These are phyloP conservation scores for Phaeotremella fagi DNA, from an alignment of 768 basidiomycete species.

Conservation along the genomic window DNA sequence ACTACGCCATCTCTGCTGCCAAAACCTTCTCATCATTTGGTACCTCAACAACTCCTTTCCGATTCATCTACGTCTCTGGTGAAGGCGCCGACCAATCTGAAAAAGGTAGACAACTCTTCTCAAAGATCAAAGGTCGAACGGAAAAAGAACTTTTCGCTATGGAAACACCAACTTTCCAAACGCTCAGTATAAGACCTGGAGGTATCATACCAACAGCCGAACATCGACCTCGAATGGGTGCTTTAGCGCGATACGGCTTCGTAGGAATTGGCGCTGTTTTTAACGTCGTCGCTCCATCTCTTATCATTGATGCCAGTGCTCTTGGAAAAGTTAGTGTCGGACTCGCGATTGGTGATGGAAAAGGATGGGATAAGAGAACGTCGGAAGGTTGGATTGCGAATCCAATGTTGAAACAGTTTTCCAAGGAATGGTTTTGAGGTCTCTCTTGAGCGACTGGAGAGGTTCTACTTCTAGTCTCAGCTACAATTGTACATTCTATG, in stretches of 20 bases:
- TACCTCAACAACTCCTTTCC: slow-evolving; percentile 41
- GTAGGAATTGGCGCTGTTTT: not conserved
- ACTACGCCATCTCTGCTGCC: slow-evolving; percentile 47
- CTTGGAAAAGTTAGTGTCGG: slow-evolving; percentile 10
- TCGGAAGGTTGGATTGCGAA: slow-evolving; percentile 15
- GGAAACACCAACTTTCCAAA: slow-evolving; percentile 8
- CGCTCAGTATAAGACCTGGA: slow-evolving; percentile 23
- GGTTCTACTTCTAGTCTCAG: too few relatives aligned
- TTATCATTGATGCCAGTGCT: slow-evolving; percentile 8
- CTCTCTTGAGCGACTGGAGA: too few relatives aligned
- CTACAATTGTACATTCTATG: too few relatives aligned
- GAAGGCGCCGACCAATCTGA: slow-evolving; percentile 49
- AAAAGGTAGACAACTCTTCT: slow-evolving; percentile 45
- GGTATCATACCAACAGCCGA: slow-evolving; percentile 22
- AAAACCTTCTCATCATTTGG: slow-evolving; percentile 46
- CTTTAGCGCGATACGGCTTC: not conserved
- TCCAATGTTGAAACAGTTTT: not conserved
- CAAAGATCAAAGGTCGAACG: slow-evolving; percentile 49
- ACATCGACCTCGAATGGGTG: slow-evolving; percentile 4
- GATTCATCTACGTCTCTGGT: slow-evolving; percentile 51
- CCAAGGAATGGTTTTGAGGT: not conserved
- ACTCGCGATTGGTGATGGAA: slow-evolving; percentile 3
- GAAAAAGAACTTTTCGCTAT: slow-evolving; percentile 16
- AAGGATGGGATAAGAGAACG: slow-evolving; percentile 17
- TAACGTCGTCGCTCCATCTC: slow-evolving; percentile 1